Evolutionary conservation across 2,329 filamentous ascomycete genomes (phyloP).

Genomic region (Cladosporium sp.): DNA sequence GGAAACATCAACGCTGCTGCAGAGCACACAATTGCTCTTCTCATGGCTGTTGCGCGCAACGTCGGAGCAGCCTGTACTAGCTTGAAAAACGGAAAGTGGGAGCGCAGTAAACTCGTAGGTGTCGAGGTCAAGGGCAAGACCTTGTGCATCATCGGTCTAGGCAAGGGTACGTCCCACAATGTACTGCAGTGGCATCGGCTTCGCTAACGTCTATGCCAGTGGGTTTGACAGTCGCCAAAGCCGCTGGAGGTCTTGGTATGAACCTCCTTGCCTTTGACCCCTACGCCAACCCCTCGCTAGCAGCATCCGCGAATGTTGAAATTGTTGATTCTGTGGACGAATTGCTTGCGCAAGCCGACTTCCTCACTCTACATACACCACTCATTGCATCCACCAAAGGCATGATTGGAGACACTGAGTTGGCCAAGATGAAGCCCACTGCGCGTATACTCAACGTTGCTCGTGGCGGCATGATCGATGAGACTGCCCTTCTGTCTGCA

Average conservation of each 20-base stretch:
- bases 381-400: slow-evolving; percentile 74
- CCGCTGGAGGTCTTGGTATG: slow-evolving; percentile 77
- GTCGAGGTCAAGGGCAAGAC: slow-evolving; percentile 77
- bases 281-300: slow-evolving; percentile 73
- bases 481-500: slow-evolving; percentile 68
- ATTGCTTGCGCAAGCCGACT: slow-evolving; percentile 68
- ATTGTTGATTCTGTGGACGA: slow-evolving; percentile 37
- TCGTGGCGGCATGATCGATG: slow-evolving; percentile 74
- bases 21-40: slow-evolving; percentile 50
- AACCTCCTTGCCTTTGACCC: slow-evolving; percentile 72
- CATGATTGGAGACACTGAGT: slow-evolving; percentile 66
- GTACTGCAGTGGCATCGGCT: neutral
- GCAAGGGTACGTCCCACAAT: slow-evolving; percentile 58
- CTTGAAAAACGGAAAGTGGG: slow-evolving; percentile 73
- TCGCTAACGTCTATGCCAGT: slow-evolving; percentile 45
- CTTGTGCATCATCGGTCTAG: slow-evolving; percentile 73
- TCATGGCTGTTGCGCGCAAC: slow-evolving; percentile 73
- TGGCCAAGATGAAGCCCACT: slow-evolving; percentile 70
- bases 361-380: slow-evolving; percentile 79
- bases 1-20: slow-evolving; percentile 77
- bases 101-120: slow-evolving; percentile 71
- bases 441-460: slow-evolving; percentile 78
- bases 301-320: slow-evolving; percentile 63
- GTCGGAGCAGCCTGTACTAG: slow-evolving; percentile 69
- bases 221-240: slow-evolving; percentile 75